Base-by-base conservation (phyloP, 345 rosid species). In the Syzygium grande region DNA sequence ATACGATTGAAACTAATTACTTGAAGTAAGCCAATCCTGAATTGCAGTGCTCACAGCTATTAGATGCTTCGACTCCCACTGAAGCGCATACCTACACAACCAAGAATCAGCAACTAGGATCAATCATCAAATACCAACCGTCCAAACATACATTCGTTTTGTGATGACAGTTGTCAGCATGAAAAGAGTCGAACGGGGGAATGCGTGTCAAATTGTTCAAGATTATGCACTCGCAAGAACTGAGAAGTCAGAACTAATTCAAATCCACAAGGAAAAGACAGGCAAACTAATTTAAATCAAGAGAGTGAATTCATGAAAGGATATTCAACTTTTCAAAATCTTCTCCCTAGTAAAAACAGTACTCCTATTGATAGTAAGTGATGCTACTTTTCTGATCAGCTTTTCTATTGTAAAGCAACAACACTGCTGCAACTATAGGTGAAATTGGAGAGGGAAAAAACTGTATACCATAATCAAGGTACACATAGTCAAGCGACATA, bases 1-100 rank as follows among this genome's bases (percentile, higher is more conserved):
- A 88, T 83, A 85, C 86, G 85, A 73, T 84, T 21, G 54, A 93
- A 92, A 90, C 78, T 84, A 89, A 91, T 94, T 97, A 97, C 99
- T 94, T 94, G 99, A 98, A 88, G 99, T 96, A 89, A 98, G 96
- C 98, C 98, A 98, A 91, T 98, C 99, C 92, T 94, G 98, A 93
- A 98, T 95, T 30, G 98, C 97, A 84, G 98, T 95, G 96, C 99
- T 98, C 91, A 98, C 95, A 89, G 96, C 96, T 87, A 96, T 93
- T 87, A 98, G 93, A 91, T 95, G 94, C 91, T 93, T 92, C 52
- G 99, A 94, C 92, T 98, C 99, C 99, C 99, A 96, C 91, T 94
- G 98, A 89, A 96, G 91, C 15, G 91, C 96, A 92, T 96, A 96
- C 94, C 99, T 98, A 90, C 86, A 86, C 86, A 84, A 53, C 84